Base-by-base conservation (phyloP, 2,329 filamentous ascomycete genomes). In the Paecilomyces sp. region DNA sequence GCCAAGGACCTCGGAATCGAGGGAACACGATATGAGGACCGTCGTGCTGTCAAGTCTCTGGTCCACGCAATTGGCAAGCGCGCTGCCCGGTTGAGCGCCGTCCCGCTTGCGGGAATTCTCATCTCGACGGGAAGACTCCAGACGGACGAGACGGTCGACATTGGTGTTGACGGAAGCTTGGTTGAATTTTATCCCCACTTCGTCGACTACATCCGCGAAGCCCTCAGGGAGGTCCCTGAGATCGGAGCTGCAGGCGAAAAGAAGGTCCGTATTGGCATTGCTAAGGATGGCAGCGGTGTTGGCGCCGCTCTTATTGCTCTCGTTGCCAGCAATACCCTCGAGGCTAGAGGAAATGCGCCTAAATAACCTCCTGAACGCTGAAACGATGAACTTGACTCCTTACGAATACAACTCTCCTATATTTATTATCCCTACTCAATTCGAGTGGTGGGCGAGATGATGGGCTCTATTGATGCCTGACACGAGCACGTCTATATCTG, bases 181-280 rank as follows among this genome's bases (percentile, higher is more conserved):
- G 92, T 97, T 2, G 94, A 97, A 76, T 94, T 96, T 78, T 97
- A 97, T 75, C 94, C 94, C 8, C 88, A 87, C 70, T 99, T 97
- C 77, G 87, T 94, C 65, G 88, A 89, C 59, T 89, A 94, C 80
- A 89, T 97, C 63, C 85, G 92, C 63, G 90, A 96, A 71, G 90
- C 90, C 6, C 81, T 97, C 61, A 80, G 86, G 56, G 86, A 85
- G 59, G 86, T 96, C 57, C 83, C 91, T 15, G 86, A 88, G 62
- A 89, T 97, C 67, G 93, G 93, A 3, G 78, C 81, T 54, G 80
- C 83, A 60, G 92, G 92, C 11, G 92, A 95, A 65, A 88, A 90
- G 77, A 90, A 87, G 76, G 90, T 99, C 65, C 84, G 91, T 60
- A 97, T 99, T 69, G 94, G 93, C 24, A 94, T 97, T 70, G 94